Conservation (phyloP, 2,329 filamentous ascomycete genomes). For the Epichloe bromicola region DNA sequence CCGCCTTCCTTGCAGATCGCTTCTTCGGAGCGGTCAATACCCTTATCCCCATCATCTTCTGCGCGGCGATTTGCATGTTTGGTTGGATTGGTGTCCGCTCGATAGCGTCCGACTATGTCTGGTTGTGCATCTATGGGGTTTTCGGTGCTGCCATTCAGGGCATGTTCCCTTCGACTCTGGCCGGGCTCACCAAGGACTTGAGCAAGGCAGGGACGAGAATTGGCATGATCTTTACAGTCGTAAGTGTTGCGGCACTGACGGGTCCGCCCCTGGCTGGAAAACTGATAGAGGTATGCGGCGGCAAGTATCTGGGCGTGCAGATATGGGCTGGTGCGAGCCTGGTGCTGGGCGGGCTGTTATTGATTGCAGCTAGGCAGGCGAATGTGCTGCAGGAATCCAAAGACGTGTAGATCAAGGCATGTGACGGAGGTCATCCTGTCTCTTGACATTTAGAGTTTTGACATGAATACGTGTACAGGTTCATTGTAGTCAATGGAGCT, state of each 20-base stretch:
- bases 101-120: slow-evolving; percentile 34
- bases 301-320: slow-evolving; percentile 37
- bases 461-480: no score
- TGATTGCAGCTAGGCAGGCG: slow-evolving; percentile 21
- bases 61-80: slow-evolving; percentile 30
- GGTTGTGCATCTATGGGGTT: slow-evolving; percentile 51
- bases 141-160: slow-evolving; percentile 50
- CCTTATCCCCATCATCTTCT: slow-evolving; percentile 36
- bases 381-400: background rate
- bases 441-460: no score
- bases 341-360: slow-evolving; percentile 28
- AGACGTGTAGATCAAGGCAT: background rate
- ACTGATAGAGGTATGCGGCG: slow-evolving; percentile 29
- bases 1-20: slow-evolving; percentile 40
- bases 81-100: slow-evolving; percentile 40
- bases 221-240: slow-evolving; percentile 47
- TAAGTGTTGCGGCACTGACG: slow-evolving; percentile 39
- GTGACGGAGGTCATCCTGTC: no score
- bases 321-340: slow-evolving; percentile 34
- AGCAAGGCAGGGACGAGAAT: slow-evolving; percentile 42
- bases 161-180: slow-evolving; percentile 44
- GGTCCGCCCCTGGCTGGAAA: slow-evolving; percentile 42
- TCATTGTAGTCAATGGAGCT: no score
- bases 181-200: slow-evolving; percentile 36
- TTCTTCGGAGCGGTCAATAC: slow-evolving; percentile 42